These are phyloP conservation scores for Ulmus americana DNA, from an alignment of 331 rosid species.

Conservation along the genomic window DNA sequence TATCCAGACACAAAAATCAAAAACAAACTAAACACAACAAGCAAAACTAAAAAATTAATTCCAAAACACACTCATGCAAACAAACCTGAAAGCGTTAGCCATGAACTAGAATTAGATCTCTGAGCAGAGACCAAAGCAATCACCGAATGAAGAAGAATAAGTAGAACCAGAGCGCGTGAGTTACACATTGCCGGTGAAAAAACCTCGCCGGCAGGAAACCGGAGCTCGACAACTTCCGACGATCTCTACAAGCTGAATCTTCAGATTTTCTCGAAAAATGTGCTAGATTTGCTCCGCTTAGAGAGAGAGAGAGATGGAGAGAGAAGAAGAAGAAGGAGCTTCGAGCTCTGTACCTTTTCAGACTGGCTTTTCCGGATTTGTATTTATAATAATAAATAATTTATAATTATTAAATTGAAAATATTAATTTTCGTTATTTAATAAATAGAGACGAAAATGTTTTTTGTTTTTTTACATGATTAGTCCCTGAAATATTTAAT, in stretches of 20 bases:
- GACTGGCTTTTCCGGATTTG: constrained; percentile 22
- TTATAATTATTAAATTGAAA: not conserved
- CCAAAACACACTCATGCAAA: not conserved
- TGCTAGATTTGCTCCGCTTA: constrained; percentile 23
- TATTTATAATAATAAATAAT: not conserved
- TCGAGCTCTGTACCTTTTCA: constrained; percentile 18
- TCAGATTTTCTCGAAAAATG: constrained; percentile 21
- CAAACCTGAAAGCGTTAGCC: constrained; percentile 70
- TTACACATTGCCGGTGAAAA: constrained; percentile 46
- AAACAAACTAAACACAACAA: not conserved
- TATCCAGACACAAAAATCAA: not conserved
- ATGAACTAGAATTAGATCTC: constrained; percentile 47
- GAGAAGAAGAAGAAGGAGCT: not conserved
- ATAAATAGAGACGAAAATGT: too few species aligned
- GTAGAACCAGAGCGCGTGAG: constrained; percentile 41
- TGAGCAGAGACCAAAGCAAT: constrained; percentile 59
- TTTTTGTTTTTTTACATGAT: too few species aligned
- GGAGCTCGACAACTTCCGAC: constrained; percentile 12
- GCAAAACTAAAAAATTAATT: not conserved
- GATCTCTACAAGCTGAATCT: constrained; percentile 9
- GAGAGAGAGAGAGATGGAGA: constrained; percentile 7
- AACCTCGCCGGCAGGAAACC: constrained; percentile 22
- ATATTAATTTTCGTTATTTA: not conserved
- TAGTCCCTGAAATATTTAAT: too few species aligned
- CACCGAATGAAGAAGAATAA: constrained; percentile 42